Conservation (phyloP, 2,329 filamentous ascomycete genomes). For the Rutstroemia sp. region DNA sequence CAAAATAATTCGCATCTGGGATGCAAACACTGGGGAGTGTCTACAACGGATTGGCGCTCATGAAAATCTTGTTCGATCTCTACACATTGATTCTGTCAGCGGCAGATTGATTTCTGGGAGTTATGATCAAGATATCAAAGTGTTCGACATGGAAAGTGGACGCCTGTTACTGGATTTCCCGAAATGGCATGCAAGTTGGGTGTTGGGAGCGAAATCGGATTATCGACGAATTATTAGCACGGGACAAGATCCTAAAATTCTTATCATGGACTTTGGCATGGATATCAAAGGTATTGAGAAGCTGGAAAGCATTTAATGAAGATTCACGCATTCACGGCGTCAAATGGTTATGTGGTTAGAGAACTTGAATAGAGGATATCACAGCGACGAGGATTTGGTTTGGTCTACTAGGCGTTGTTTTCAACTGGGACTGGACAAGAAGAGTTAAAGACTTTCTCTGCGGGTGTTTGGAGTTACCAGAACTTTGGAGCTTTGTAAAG, state of each 20-base stretch:
- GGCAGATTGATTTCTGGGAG: conserved; percentile 83
- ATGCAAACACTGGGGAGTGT: conserved; percentile 82
- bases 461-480: background rate
- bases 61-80: conserved; percentile 74
- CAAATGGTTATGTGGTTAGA: background rate
- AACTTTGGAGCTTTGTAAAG: too few relatives aligned
- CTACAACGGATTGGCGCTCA: conserved; percentile 77
- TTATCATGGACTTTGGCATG: conserved; percentile 87
- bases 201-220: conserved; percentile 90
- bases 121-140: conserved; percentile 93
- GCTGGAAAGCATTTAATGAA: conserved; percentile 2
- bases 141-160: conserved; percentile 81
- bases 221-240: conserved; percentile 92
- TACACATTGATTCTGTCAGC: conserved; percentile 85
- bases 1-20: conserved; percentile 91
- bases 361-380: background rate
- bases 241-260: conserved; percentile 84
- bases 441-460: background rate
- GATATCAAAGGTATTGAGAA: conserved; percentile 48
- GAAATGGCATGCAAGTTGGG: conserved; percentile 96
- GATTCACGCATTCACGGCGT: background rate
- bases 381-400: background rate
- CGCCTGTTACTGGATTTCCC: conserved; percentile 75
- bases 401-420: background rate
- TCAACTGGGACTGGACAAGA: background rate